Percentiles rank a stretch among this genome's conserved stretches.
Evolutionary conservation across 257 asterid genomes (phyloP).

Genomic region (Fraxinus cuspidata): DNA sequence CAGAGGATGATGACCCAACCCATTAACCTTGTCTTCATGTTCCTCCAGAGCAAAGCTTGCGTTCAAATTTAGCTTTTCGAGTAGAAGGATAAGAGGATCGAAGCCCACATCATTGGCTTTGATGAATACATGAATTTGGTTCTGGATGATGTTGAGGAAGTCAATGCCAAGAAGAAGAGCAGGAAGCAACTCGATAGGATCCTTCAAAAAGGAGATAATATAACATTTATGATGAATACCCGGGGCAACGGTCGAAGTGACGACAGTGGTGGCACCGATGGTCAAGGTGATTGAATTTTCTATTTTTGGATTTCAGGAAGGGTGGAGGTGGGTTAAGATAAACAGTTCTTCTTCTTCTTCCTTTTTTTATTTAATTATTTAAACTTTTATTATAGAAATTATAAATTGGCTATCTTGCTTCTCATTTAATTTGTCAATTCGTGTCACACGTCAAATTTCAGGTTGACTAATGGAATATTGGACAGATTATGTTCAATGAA

Average conservation of each 20-base stretch:
- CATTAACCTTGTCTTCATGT: conserved; percentile 62
- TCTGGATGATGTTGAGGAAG: conserved; percentile 58
- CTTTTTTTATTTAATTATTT: no score
- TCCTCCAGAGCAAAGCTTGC: conserved; percentile 66
- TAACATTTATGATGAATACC: conserved; percentile 63
- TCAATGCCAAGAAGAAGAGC: conserved; percentile 48
- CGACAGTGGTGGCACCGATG: no score
- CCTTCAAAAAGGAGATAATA: conserved; percentile 60
- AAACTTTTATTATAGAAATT: no score
- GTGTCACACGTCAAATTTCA: no score
- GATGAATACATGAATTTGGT: conserved; percentile 71
- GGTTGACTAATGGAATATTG: no score
- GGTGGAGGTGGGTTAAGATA: no score
- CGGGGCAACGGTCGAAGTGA: conserved; percentile 18
- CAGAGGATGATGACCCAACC: conserved; percentile 62
- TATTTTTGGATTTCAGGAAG: no score
- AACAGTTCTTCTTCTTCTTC: no score
- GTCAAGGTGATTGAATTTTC: no score
- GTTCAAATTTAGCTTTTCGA: conserved; percentile 71
- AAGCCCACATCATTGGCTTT: conserved; percentile 62
- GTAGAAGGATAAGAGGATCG: conserved; percentile 67
- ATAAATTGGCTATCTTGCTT: no score
- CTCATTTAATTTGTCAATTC: no score
- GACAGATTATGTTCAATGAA: no score
- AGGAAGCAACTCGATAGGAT: conserved; percentile 61